phyloP scores from a whole-genome alignment of 257 asterid species.

The Gentiana straminea region DNA sequence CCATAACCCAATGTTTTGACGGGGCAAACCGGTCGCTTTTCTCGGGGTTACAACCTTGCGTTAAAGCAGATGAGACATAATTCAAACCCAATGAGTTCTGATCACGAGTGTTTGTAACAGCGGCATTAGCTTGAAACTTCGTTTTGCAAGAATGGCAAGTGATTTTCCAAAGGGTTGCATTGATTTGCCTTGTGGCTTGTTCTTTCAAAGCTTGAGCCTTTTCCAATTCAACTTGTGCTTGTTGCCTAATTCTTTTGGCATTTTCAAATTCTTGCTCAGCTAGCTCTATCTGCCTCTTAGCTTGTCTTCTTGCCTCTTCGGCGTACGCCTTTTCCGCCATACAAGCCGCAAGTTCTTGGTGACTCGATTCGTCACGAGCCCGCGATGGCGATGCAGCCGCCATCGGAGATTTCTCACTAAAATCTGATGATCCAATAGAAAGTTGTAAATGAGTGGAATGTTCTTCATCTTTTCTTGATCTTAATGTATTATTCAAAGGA shows the following conservation, averaged over 20 bases:
- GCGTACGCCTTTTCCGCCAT: slow-evolving; percentile 61
- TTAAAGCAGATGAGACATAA: slow-evolving; percentile 42
- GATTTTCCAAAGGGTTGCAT: slow-evolving; percentile 38
- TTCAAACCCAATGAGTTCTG: slow-evolving; percentile 23
- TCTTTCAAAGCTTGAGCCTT: slow-evolving; percentile 49
- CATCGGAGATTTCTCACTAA: slow-evolving; percentile 19
- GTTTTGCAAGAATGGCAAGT: slow-evolving; percentile 63
- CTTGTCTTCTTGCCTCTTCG: slow-evolving; percentile 58
- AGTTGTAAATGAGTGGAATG: slow-evolving; percentile 31
- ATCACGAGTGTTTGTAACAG: slow-evolving; percentile 10
- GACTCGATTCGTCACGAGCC: slow-evolving; percentile 20
- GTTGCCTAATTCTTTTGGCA: slow-evolving; percentile 71
- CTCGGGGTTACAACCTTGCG: slow-evolving; percentile 33
- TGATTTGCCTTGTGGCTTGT: slow-evolving; percentile 47
- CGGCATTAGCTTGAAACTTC: slow-evolving; percentile 28
- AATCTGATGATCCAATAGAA: slow-evolving; percentile 34
- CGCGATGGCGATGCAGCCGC: slow-evolving; percentile 7
- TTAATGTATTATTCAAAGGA: slow-evolving; percentile 10
- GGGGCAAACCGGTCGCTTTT: slow-evolving; percentile 19
- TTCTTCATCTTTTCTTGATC: slow-evolving; percentile 17
- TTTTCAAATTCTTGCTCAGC: slow-evolving; percentile 70
- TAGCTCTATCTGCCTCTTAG: slow-evolving; percentile 52
- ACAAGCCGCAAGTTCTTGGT: slow-evolving; percentile 38
- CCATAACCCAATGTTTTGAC: not conserved
- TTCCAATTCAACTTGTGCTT: slow-evolving; percentile 54